Evolutionary conservation across 2,329 filamentous ascomycete species (phyloP), one percentile per base, ranked within the genome.

Genomic region (Colletotrichum eleusines): DNA sequence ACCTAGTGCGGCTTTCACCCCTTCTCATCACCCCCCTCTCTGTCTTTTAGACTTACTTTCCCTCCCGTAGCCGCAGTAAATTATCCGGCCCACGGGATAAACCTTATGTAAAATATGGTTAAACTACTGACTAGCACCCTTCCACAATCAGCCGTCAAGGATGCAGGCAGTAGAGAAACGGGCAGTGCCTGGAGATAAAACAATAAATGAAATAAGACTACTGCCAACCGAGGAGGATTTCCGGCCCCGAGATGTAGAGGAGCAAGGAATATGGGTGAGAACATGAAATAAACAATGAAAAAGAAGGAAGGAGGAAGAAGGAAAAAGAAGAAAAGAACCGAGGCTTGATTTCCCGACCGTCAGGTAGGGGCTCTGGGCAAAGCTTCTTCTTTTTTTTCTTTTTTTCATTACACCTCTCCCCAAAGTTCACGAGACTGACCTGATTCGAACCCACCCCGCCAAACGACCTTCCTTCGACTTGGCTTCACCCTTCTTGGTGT

Each of bases 21-120:
- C 54, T 12, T 16, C 44, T 26, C 35, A 8, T 48, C 33, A n/a
- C 26, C 11, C 23, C 23, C 28, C 20, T 28, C 18, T 12, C 9
- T n/a, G 7, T 16, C 9, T 3, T 23, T n/a, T 46, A 5, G 5
- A 6, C n/a, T n/a, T 16, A 14, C n/a, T 16, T 40, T 12, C 11
- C 31, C 20, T 28, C 51, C 9, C 44, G 12, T 12, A 20, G 16
- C 23, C 6, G 44, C 58, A 61, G 31, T 26, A 50, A 61, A 50
- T 61, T 33, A 5, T 50, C 59, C 59, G 59, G 44, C 59, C 59
- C 59, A 44, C 48, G 44, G 42, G n/a, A 61, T 40, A 50, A 59
- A 48, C 59, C 44, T 61, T 51, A 50, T 38, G 23, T n/a, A 50
- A 6, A 23, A 50, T 31, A 61, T 61, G 58, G 44, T 40, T 50